Evolutionary conservation across 768 basidiomycete genomes (phyloP).

Genomic region (Guyanaporus albipodus): DNA sequence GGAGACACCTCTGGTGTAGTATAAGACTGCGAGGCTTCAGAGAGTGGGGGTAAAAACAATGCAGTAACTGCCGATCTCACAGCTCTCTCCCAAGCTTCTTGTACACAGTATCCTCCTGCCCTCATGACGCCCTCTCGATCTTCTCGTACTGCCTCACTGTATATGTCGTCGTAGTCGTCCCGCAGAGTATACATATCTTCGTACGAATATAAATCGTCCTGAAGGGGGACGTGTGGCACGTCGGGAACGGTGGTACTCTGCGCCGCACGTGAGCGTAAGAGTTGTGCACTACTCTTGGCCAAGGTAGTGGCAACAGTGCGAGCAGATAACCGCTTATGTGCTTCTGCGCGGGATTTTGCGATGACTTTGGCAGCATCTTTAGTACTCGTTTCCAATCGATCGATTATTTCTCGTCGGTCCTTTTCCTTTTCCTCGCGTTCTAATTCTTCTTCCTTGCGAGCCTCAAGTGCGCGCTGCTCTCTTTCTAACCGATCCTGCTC

Average conservation of each 20-base stretch:
- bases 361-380: conserved; percentile 68
- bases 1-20: conserved; percentile 25
- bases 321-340: conserved; percentile 56
- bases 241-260: conserved; percentile 68
- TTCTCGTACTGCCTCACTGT: conserved; percentile 71
- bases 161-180: conserved; percentile 64
- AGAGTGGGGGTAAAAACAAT: conserved; percentile 56
- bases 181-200: conserved; percentile 59
- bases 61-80: conserved; percentile 70
- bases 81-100: conserved; percentile 85
- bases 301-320: conserved; percentile 43
- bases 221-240: conserved; percentile 72
- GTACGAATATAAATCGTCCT: conserved; percentile 74
- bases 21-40: conserved; percentile 23
- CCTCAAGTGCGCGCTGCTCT: conserved; percentile 63
- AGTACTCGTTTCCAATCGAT: conserved; percentile 74
- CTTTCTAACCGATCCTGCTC: conserved; percentile 71
- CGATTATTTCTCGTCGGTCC: conserved; percentile 69
- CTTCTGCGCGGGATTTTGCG: conserved; percentile 63
- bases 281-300: conserved; percentile 43
- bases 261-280: conserved; percentile 60
- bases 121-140: conserved; percentile 78
- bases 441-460: conserved; percentile 65
- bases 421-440: conserved; percentile 75
- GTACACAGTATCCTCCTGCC: conserved; percentile 76